These are phyloP conservation scores for Neohortaea acidophila DNA, from an alignment of 495 filamentous ascomycete species.

Conservation along the genomic window DNA sequence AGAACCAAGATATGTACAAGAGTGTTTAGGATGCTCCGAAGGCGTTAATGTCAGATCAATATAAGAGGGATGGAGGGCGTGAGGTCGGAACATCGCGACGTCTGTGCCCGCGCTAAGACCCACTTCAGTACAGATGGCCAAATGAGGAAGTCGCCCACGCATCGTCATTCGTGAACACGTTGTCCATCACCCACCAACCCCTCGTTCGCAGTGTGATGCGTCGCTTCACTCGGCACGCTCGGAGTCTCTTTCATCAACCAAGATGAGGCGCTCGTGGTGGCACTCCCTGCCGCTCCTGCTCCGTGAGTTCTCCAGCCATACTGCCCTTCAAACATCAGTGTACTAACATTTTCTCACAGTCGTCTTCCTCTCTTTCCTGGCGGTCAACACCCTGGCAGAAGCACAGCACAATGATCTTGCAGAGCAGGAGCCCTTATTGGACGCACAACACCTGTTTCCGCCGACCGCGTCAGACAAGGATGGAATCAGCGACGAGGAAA, in stretches of 20 bases:
- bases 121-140: too few relatives aligned
- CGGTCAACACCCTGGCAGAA: constrained; percentile 7
- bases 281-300: constrained; percentile 16
- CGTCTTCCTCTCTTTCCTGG: constrained; percentile 16
- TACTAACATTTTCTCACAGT: constrained; percentile 2
- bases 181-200: too few relatives aligned
- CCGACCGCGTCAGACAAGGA: neutral
- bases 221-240: neutral
- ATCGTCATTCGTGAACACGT: too few relatives aligned
- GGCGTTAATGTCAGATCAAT: too few relatives aligned
- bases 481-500: neutral
- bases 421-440: constrained; percentile 1
- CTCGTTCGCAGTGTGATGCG: too few relatives aligned
- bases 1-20: too few relatives aligned
- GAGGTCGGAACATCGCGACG: too few relatives aligned
- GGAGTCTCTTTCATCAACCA: constrained; percentile 2
- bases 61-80: too few relatives aligned
- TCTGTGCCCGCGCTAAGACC: too few relatives aligned
- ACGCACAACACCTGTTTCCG: neutral
- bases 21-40: too few relatives aligned
- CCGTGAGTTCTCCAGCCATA: constrained; percentile 6
- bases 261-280: constrained; percentile 14
- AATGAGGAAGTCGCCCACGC: too few relatives aligned
- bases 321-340: neutral
- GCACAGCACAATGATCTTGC: neutral